phyloP scores from a whole-genome alignment of 257 asterid genomes.

The Cordia subcordata region DNA sequence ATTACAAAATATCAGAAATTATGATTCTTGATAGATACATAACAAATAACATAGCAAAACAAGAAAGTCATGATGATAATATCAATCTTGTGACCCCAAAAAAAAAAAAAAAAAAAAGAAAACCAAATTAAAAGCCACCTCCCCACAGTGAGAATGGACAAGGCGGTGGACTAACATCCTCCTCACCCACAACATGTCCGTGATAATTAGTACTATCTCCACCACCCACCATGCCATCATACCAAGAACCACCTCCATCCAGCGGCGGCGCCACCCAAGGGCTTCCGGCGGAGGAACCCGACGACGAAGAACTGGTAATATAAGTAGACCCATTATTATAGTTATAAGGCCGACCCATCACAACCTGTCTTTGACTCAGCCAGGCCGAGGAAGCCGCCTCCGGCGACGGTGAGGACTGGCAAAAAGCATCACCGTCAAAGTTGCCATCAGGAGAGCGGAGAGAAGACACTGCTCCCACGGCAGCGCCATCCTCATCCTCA shows the following conservation, averaged over 20 bases:
- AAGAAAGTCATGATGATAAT: no score
- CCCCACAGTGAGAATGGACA: slow-evolving; percentile 62
- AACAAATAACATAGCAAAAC: no score
- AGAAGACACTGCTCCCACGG: background rate
- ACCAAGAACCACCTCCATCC: background rate
- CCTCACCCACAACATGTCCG: slow-evolving; percentile 11
- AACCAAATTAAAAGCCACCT: slow-evolving; percentile 21
- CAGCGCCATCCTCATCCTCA: slow-evolving; percentile 33
- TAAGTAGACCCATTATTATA: background rate
- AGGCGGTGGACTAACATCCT: slow-evolving; percentile 18
- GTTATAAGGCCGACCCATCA: background rate
- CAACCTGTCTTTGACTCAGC: background rate
- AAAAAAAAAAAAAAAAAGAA: background rate
- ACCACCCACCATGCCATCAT: background rate
- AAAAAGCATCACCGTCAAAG: background rate
- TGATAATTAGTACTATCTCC: background rate
- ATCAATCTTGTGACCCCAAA: no score
- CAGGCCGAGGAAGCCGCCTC: slow-evolving; percentile 6
- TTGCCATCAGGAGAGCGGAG: background rate
- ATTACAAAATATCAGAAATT: no score
- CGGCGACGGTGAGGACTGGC: slow-evolving; percentile 11
- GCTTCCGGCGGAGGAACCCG: slow-evolving; percentile 6
- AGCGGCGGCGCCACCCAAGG: slow-evolving; percentile 3
- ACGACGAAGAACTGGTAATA: background rate
- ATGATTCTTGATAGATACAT: no score